Base-by-base conservation (phyloP, 202 grass and related monocot species). In the Zoysia matrella region DNA sequence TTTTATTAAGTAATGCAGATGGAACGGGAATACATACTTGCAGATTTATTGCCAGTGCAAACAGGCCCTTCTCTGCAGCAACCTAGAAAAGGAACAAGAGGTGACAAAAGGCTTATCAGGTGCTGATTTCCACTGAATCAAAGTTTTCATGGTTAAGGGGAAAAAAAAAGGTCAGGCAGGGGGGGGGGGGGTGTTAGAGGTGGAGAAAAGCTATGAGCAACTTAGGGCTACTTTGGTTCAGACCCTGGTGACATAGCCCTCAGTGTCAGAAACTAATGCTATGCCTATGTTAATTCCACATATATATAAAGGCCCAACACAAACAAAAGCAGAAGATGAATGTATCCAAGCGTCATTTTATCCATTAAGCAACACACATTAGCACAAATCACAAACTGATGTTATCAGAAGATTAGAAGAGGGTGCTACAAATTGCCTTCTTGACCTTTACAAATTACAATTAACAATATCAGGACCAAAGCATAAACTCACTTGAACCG, bases 11-110 rank as follows among this genome's bases (percentile, higher is more conserved):
- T 3, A 3, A 8, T 3, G 30, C 8, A 8, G 60, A 81, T 58
- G n/a, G 42, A 22, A 86, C 47, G 4, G 39, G 11, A 90, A 86
- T 62, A 74, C 88, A 89, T 97, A 97, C 95, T 93, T 98, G 95
- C 64, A 98, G 73, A 91, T 98, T 98, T 83, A 98, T 89, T 64
- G 86, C 92, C 80, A 98, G 69, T 40, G 95, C 87, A 79, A 98
- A 98, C n/a, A 95, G 82, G 7, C 92, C 95, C 80, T 90, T 98
- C 86, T 98, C 92, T 51, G 95, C 80, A 43, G 95, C 95, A 88
- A 98, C 92, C 95, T 95, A 84, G 52, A 90, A 84, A 61, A 92
- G 1, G 82, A 77, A 74, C 47, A 78, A 68, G 76, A 81, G 30
- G 46, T 85, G 68, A 83, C 73, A 15, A 50, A 63, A 72, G 73